Evolutionary conservation across 164 flowering plant genomes (phyloP).

Genomic region (Taxillus chinensis): DNA sequence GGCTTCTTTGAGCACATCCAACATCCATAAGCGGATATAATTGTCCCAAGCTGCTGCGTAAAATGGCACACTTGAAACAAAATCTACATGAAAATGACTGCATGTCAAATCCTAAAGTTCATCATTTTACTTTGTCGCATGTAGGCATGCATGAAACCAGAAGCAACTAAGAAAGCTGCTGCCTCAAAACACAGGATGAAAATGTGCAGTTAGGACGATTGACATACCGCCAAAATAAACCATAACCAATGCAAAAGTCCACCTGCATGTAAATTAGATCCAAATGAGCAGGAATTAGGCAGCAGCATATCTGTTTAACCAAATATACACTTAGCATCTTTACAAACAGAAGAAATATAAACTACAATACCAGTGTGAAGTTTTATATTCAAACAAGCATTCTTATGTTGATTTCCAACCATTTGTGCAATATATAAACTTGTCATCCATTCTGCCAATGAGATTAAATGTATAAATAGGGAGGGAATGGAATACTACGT

Average conservation of each 20-base stretch:
- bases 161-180: not conserved
- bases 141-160: no score
- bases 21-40: conserved; percentile 48
- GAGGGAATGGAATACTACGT: no score
- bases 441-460: no score
- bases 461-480: no score
- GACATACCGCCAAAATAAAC: conserved; percentile 68
- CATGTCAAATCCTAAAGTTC: not conserved
- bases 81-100: not conserved
- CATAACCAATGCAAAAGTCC: conserved; percentile 72
- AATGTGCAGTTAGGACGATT: not conserved
- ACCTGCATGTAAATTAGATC: conserved; percentile 40
- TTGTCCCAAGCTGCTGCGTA: conserved; percentile 31
- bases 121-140: not conserved
- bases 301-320: not conserved
- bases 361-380: no score
- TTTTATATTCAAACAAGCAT: no score
- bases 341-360: not conserved
- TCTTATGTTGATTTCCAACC: not conserved
- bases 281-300: conserved; percentile 6
- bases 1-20: conserved; percentile 17
- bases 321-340: not conserved
- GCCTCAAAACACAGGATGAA: not conserved
- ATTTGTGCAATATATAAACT: no score
- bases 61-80: not conserved